These are phyloP conservation scores for Pythium sukuiense DNA, from an alignment of 352 stramenopile species.

Conservation along the genomic window DNA sequence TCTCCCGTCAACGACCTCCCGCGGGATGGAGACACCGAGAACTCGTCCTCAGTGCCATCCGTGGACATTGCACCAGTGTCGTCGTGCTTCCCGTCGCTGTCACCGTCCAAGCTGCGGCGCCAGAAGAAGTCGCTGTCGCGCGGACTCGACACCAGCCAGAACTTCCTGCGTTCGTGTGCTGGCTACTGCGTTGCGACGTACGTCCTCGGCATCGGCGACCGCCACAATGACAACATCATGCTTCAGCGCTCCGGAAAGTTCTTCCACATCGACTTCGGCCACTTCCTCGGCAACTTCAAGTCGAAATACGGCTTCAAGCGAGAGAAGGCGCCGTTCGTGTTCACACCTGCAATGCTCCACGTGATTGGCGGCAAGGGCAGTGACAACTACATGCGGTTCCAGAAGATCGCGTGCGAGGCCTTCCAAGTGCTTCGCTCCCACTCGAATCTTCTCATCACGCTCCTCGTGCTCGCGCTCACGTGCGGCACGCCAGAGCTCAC, in stretches of 20 bases:
- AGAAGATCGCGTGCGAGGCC: slow-evolving; percentile 58
- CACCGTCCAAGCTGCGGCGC: slow-evolving; percentile 35
- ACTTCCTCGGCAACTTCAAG: slow-evolving; percentile 96
- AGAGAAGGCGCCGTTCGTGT: slow-evolving; percentile 91
- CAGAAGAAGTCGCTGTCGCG: slow-evolving; percentile 34
- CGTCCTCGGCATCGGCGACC: slow-evolving; percentile 92
- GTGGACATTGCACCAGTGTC: slow-evolving; percentile 27
- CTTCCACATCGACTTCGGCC: slow-evolving; percentile 97
- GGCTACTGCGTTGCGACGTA: slow-evolving; percentile 94
- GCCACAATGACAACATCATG: slow-evolving; percentile 97
- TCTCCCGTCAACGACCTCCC: background rate
- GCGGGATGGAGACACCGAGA: background rate
- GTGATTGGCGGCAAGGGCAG: slow-evolving; percentile 82
- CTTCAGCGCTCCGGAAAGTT: slow-evolving; percentile 91
- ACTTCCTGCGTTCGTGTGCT: slow-evolving; percentile 88
- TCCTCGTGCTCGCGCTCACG: slow-evolving; percentile 76
- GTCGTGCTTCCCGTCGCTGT: slow-evolving; percentile 52
- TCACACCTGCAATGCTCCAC: slow-evolving; percentile 89
- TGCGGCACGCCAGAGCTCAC: slow-evolving; percentile 82
- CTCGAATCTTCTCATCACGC: slow-evolving; percentile 81
- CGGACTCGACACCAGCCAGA: slow-evolving; percentile 71
- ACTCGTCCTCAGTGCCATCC: background rate
- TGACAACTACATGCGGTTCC: slow-evolving; percentile 74
- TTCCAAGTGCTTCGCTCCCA: slow-evolving; percentile 73
- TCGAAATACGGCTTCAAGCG: slow-evolving; percentile 90